Percentiles rank a stretch among this genome's conserved stretches.
Conservation (phyloP, 192 early-diverging fungal genomes). For the Linnemannia hyalina region DNA sequence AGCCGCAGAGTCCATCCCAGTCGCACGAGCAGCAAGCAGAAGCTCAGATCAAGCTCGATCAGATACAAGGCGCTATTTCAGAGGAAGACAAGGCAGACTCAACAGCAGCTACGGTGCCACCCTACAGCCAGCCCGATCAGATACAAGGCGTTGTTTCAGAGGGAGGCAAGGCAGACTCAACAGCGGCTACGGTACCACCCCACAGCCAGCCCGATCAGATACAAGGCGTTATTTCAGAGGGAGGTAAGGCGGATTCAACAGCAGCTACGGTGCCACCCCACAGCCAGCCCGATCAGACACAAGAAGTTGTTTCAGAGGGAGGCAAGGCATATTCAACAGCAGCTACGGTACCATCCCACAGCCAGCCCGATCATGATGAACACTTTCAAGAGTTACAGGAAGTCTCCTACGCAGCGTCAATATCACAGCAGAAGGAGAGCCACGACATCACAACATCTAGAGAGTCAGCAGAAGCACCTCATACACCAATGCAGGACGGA, state of each 20-base stretch:
- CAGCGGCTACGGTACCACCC: too few relatives aligned
- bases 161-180: not conserved
- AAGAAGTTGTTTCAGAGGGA: not conserved
- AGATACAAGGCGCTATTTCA: not conserved
- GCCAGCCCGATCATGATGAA: not conserved
- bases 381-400: not conserved
- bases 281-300: not conserved
- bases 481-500: not conserved
- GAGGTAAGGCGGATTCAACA: not conserved
- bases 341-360: not conserved
- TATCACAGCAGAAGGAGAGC: not conserved
- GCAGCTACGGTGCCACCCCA: too few relatives aligned
- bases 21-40: not conserved
- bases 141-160: not conserved
- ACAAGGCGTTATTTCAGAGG: not conserved
- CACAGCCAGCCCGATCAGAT: not conserved
- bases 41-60: not conserved
- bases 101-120: too few relatives aligned
- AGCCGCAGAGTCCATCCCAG: not conserved
- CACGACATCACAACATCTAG: not conserved
- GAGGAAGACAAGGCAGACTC: not conserved
- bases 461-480: not conserved
- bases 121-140: not conserved
- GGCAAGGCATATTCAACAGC: not conserved
- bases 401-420: not conserved